Conservation (phyloP, 139 green algal genomes). For the Chlorella sp. region DNA sequence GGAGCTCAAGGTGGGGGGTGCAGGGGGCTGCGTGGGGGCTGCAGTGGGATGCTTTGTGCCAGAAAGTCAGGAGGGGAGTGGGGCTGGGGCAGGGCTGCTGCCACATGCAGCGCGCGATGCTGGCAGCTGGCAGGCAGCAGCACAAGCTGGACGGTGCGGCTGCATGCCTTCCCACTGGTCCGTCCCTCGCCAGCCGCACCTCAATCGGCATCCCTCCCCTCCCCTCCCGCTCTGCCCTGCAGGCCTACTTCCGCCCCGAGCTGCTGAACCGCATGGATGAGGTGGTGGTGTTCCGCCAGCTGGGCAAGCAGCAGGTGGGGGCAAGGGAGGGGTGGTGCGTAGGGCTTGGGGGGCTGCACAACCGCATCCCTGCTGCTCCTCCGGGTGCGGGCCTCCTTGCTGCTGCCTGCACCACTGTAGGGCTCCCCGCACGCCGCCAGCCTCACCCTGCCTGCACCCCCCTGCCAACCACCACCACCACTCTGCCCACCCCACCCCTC, state of each 20-base stretch:
- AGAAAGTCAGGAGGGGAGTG: too few relatives aligned
- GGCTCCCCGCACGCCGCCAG: too few relatives aligned
- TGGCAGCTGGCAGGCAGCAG: neutral
- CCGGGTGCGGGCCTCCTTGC: too few relatives aligned
- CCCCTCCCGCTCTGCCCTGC: neutral
- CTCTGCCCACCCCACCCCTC: conserved; percentile 39
- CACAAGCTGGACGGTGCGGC: neutral
- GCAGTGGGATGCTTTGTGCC: neutral
- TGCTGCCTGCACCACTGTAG: too few relatives aligned
- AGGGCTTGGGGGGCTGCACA: too few relatives aligned
- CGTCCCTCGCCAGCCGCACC: too few relatives aligned
- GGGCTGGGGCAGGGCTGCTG: too few relatives aligned
- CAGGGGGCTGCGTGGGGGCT: neutral
- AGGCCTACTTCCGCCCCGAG: conserved; percentile 84
- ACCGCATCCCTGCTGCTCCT: too few relatives aligned
- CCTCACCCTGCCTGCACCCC: too few relatives aligned
- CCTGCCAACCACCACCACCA: too few relatives aligned
- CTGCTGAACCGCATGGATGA: conserved; percentile 90
- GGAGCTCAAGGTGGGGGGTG: conserved; percentile 68
- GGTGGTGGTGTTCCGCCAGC: conserved; percentile 85
- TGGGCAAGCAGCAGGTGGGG: conserved; percentile 44
- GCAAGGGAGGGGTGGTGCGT: neutral
- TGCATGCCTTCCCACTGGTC: neutral
- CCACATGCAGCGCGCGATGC: too few relatives aligned
- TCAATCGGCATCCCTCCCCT: neutral